Percentiles rank a stretch among this genome's conserved stretches.
phyloP scores from a whole-genome alignment of 106 monocot species.

The Dendrobium officinale region DNA sequence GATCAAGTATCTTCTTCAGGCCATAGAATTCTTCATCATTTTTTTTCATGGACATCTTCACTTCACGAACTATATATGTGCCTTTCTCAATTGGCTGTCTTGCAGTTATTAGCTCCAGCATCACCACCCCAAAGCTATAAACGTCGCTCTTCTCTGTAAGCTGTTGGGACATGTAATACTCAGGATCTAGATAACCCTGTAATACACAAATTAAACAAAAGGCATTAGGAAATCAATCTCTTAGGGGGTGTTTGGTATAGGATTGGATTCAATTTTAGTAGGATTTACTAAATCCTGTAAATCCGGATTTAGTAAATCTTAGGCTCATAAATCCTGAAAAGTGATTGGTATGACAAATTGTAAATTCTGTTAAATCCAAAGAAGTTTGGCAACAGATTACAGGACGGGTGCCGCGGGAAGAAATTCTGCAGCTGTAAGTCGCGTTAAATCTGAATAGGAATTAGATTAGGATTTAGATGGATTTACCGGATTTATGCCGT shows the following conservation, averaged over 20 bases:
- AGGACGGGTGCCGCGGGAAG: too few relatives aligned
- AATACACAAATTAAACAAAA: not conserved
- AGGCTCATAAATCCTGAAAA: too few relatives aligned
- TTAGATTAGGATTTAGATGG: too few relatives aligned
- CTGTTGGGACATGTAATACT: constrained; percentile 10
- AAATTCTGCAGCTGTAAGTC: too few relatives aligned
- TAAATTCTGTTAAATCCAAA: too few relatives aligned
- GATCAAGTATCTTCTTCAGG: constrained; percentile 21
- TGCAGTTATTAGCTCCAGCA: constrained; percentile 10
- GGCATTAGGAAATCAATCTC: not conserved
- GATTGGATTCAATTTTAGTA: not conserved
- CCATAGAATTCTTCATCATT: constrained; percentile 3
- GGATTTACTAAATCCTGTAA: not conserved
- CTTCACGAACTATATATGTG: constrained; percentile 1
- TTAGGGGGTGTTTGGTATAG: not conserved
- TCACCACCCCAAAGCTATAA: constrained; percentile 8
- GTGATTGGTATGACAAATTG: too few relatives aligned
- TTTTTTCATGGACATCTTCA: not conserved
- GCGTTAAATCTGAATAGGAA: too few relatives aligned
- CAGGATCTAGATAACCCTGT: constrained; percentile 10
- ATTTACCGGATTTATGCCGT: too few relatives aligned
- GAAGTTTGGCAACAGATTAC: too few relatives aligned
- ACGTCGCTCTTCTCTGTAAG: constrained; percentile 12
- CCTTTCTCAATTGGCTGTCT: constrained; percentile 4
- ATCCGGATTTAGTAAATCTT: not conserved